Conservation (phyloP, 2,329 filamentous ascomycete species). For the Ophioceras dolichostomum region DNA sequence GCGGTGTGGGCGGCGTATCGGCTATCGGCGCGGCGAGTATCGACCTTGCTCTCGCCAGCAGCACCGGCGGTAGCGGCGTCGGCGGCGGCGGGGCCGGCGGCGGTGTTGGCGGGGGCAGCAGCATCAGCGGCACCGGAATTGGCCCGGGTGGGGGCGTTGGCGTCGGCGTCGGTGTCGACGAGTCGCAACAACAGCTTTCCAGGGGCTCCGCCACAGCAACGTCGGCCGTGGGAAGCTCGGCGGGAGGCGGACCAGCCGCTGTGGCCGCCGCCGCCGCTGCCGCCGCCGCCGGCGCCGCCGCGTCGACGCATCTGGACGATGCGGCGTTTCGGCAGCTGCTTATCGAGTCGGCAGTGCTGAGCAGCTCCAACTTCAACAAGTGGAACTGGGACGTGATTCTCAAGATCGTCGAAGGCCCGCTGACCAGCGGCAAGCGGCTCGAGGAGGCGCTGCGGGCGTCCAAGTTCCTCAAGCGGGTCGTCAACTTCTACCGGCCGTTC, state of each 20-base stretch:
- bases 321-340: constrained; percentile 51
- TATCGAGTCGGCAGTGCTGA: constrained; percentile 74
- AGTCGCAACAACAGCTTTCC: too few species aligned
- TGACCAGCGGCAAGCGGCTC: constrained; percentile 80
- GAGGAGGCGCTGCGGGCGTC: constrained; percentile 91
- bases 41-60: too few species aligned
- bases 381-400: constrained; percentile 97
- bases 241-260: too few species aligned
- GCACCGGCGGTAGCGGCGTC: constrained; percentile 19
- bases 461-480: constrained; percentile 89
- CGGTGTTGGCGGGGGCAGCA: constrained; percentile 12
- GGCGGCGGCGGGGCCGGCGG: too few species aligned
- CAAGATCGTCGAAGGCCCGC: constrained; percentile 80
- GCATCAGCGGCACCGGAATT: constrained; percentile 19
- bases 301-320: constrained; percentile 41
- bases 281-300: too few species aligned
- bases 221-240: too few species aligned
- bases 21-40: too few species aligned
- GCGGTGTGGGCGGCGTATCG: background rate
- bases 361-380: constrained; percentile 81
- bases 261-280: too few species aligned
- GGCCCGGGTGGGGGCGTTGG: constrained; percentile 19
- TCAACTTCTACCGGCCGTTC: constrained; percentile 93
- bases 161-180: constrained; percentile 40
- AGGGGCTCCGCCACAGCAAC: too few species aligned